phyloP scores from a whole-genome alignment of 169 alveolate genomes.

The Plasmodium gallinaceum region DNA sequence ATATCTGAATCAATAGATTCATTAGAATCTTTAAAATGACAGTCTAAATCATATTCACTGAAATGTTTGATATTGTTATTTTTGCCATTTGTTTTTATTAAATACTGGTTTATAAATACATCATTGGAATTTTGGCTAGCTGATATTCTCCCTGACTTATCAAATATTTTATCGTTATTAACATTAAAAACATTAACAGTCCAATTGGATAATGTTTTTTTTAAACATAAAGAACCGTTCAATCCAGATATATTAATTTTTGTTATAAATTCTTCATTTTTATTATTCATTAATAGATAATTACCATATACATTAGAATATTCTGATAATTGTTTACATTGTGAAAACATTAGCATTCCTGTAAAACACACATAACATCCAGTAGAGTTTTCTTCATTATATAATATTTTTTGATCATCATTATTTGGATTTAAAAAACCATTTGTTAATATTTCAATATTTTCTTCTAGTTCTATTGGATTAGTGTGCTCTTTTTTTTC shows the following conservation, averaged over 20 bases:
- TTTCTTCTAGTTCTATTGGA: background rate
- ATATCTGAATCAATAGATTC: slow-evolving; percentile 63
- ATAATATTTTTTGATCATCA: background rate
- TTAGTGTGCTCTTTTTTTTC: background rate
- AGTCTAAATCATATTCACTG: slow-evolving; percentile 47
- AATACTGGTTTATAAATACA: slow-evolving; percentile 67
- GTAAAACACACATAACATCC: slow-evolving; percentile 21
- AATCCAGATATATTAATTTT: slow-evolving; percentile 52
- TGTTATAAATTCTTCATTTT: slow-evolving; percentile 66
- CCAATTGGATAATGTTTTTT: slow-evolving; percentile 73
- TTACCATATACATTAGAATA: slow-evolving; percentile 25
- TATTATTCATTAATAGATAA: slow-evolving; percentile 59
- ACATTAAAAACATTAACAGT: slow-evolving; percentile 36
- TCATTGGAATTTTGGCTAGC: slow-evolving; percentile 73
- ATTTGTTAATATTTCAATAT: background rate
- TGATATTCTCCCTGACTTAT: slow-evolving; percentile 72
- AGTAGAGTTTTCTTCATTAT: background rate
- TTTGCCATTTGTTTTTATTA: slow-evolving; percentile 71
- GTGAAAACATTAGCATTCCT: slow-evolving; percentile 48
- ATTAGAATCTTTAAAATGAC: slow-evolving; percentile 26
- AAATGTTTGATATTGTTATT: slow-evolving; percentile 44
- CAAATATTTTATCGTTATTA: slow-evolving; percentile 19
- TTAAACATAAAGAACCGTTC: slow-evolving; percentile 43
- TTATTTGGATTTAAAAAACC: background rate
- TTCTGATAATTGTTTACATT: slow-evolving; percentile 8